Evolutionary conservation across 192 early-diverging fungal genomes (phyloP), one percentile per base, ranked within the genome.

Genomic region (Jimgerdemannia flammicorona): DNA sequence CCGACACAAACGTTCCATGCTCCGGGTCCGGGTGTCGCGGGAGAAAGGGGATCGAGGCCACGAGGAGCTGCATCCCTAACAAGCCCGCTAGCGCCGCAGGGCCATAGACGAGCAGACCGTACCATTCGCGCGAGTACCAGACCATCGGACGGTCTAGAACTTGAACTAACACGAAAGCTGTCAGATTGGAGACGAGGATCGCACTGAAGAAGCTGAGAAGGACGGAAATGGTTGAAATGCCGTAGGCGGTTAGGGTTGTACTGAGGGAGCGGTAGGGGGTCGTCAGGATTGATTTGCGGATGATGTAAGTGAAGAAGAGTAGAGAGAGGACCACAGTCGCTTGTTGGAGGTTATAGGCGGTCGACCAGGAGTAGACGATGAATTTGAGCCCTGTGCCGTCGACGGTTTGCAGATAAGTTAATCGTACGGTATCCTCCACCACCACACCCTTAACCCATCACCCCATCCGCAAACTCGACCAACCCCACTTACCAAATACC

Each of bases 81-180:
- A 78, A 76, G 71, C 85, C 88, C 17, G 84, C 65, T 40, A 87
- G 67, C 3, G 77, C 72, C 3, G 80, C 43, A 0, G 89, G 90
- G 18, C 81, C 83, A 77, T 85, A 93, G 6, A 90, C 73, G 11
- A 85, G 39, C 3, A 83, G 40, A 3, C 86, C 77, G 54, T 85
- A 85, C 84, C 86, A 89, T 74, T 92, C 92, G 40, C 80, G 74
- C 4, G 82, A 71, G 67, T 90, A 93, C 87, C 88, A 93, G 40
- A 81, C 73, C 90, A 93, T 86, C 41, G 83, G 76, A 0, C 79
- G 69, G 10, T 78, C 73, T 20, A 74, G 7, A 18, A 40, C 69
- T 3, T 75, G 75, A 3, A 74, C 68, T 41, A 83, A 54, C 0
- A 83, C 54, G 8, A 83, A 29, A 4, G 81, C 83, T 3, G 79